A percentile compares a stretch with the other conserved stretches of the same genome.
Evolutionary conservation across 139 green algal species (phyloP).

Genomic region (Pedinophyceae sp.): DNA sequence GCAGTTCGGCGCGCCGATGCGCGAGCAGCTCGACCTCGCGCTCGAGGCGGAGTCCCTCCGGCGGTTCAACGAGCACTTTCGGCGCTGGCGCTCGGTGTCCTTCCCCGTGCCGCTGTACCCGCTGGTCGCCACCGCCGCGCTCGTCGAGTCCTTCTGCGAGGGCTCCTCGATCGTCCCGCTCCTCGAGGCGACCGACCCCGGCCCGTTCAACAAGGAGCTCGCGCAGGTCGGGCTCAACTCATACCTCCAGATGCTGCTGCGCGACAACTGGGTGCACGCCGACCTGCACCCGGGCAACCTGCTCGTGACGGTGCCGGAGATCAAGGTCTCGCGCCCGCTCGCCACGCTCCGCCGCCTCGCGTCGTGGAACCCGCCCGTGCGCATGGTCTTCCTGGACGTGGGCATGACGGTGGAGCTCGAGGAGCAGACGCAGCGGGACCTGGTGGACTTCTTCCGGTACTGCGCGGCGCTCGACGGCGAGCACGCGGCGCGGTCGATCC

Average conservation of each 20-base stretch:
- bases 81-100: constrained; percentile 39
- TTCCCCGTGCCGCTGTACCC: constrained; percentile 90
- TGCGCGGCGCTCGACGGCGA: constrained; percentile 29
- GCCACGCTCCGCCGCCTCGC: background rate
- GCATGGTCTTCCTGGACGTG: constrained; percentile 70
- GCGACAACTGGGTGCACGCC: constrained; percentile 95
- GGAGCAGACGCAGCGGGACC: constrained; percentile 39
- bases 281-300: constrained; percentile 51
- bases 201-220: background rate
- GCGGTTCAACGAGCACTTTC: constrained; percentile 93
- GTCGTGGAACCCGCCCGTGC: background rate
- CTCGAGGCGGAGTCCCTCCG: constrained; percentile 73
- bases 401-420: constrained; percentile 78
- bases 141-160: constrained; percentile 88
- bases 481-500: constrained; percentile 44
- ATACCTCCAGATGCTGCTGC: constrained; percentile 84
- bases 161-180: constrained; percentile 37
- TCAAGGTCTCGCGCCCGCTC: background rate
- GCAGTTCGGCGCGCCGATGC: constrained; percentile 86
- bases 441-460: constrained; percentile 49
- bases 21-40: constrained; percentile 82
- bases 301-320: background rate
- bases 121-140: constrained; percentile 60
- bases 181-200: background rate
- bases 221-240: constrained; percentile 6